Evolutionary conservation across 202 grass and related monocot species (phyloP).

Genomic region (Hordeum pubiflorum): DNA sequence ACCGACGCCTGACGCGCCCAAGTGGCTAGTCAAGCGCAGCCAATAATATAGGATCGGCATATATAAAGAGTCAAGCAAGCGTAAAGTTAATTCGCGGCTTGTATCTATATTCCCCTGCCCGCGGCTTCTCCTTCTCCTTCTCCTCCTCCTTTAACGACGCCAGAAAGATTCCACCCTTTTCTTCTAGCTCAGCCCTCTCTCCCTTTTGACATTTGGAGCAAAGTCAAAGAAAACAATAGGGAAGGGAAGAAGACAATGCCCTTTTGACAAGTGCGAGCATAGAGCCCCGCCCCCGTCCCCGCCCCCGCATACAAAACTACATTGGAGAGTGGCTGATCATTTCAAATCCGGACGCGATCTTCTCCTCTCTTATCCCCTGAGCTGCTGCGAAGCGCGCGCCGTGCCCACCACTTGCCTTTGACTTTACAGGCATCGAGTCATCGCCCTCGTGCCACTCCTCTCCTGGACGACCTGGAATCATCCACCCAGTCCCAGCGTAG

Average conservation of each 20-base stretch:
- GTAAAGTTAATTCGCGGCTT: neutral
- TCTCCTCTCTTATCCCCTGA: constrained; percentile 9
- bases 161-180: constrained; percentile 24
- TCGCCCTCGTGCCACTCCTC: neutral
- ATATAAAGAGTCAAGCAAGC: neutral
- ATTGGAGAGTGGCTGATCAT: neutral
- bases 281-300: neutral
- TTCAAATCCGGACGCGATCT: constrained; percentile 33
- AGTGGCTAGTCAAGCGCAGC: neutral
- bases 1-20: constrained; percentile 6
- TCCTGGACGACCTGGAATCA: neutral
- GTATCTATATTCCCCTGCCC: neutral
- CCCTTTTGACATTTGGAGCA: constrained; percentile 29
- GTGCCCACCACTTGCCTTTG: constrained; percentile 38
- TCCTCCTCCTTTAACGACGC: neutral
- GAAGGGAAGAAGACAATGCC: neutral
- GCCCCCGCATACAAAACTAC: too few species aligned
- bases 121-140: neutral
- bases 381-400: neutral
- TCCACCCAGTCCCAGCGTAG: neutral
- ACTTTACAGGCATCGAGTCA: neutral
- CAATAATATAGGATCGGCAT: neutral
- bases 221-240: constrained; percentile 29
- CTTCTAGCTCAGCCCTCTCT: neutral
- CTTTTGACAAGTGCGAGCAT: constrained; percentile 21